Percentiles rank a stretch among this genome's conserved stretches.
Conservation (phyloP, 495 filamentous ascomycete genomes). For the Podospora comata region DNA sequence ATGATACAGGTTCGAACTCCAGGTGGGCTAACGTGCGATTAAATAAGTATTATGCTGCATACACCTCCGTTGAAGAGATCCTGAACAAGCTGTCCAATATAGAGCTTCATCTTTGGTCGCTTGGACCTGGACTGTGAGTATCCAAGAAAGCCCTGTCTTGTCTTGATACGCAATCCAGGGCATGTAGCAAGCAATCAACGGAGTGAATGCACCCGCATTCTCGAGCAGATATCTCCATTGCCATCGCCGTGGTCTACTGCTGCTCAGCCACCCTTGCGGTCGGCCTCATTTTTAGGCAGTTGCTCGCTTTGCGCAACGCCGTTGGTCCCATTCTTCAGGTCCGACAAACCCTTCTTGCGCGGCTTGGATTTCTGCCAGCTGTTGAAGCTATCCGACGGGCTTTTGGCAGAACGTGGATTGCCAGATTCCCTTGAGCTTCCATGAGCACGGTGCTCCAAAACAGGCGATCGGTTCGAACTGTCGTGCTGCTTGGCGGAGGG, state of each 20-base stretch:
- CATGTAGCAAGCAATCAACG: neutral
- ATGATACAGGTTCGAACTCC: conserved; percentile 13
- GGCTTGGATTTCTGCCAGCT: conserved; percentile 50
- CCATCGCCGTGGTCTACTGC: neutral
- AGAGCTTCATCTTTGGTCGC: conserved; percentile 18
- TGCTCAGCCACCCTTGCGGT: conserved; percentile 53
- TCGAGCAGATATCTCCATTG: neutral
- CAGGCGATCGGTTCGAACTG: conserved; percentile 23
- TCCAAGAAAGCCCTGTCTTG: conserved; percentile 29
- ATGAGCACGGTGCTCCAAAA: conserved; percentile 36
- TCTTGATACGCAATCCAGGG: neutral
- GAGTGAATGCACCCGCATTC: neutral
- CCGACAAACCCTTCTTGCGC: conserved; percentile 46
- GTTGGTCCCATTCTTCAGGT: conserved; percentile 35
- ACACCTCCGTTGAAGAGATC: conserved; percentile 19
- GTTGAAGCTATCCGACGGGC: conserved; percentile 43
- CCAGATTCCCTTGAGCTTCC: conserved; percentile 42
- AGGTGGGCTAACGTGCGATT: neutral
- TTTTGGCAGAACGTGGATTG: conserved; percentile 47
- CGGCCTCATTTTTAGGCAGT: conserved; percentile 48
- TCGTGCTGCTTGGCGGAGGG: conserved; percentile 25
- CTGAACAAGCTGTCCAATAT: conserved; percentile 33
- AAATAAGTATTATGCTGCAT: conserved; percentile 14
- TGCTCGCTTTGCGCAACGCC: conserved; percentile 43
- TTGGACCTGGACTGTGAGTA: conserved; percentile 18